Conservation (phyloP, 805 yeast genomes). For the Metschnikowia orientalis region DNA sequence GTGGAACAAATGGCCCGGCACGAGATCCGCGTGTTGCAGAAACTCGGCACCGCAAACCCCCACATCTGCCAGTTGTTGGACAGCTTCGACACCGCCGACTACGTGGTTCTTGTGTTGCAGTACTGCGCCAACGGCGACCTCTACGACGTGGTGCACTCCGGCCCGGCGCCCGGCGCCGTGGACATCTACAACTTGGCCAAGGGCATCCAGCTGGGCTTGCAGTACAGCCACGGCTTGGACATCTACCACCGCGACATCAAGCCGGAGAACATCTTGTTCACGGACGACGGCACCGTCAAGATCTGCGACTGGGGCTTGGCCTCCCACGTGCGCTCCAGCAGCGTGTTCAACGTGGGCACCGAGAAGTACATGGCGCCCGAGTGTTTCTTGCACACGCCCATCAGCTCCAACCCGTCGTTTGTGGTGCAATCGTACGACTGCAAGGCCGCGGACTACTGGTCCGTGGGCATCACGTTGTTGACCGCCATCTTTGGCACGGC, state of each 20-base stretch:
- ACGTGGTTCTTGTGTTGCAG: conserved; percentile 58
- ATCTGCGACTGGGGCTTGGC: conserved; percentile 75
- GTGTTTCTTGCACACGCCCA: conserved; percentile 23
- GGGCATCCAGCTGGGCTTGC: conserved; percentile 51
- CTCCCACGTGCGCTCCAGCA: conserved; percentile 26
- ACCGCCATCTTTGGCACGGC: conserved; percentile 49
- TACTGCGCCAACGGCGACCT: conserved; percentile 65
- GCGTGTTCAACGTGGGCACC: conserved; percentile 48
- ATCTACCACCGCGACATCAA: conserved; percentile 69
- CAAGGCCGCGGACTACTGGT: conserved; percentile 50
- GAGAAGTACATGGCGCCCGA: conserved; percentile 61
- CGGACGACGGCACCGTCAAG: conserved; percentile 49
- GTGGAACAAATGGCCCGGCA: conserved; percentile 48
- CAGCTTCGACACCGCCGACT: conserved; percentile 49
- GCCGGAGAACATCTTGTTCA: conserved; percentile 65
- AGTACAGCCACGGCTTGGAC: conserved; percentile 52
- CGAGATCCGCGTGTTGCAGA: conserved; percentile 43
- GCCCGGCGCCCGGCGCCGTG: conserved; percentile 14
- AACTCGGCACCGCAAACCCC: conserved; percentile 39
- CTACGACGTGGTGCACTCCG: conserved; percentile 48
- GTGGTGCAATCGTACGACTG: conserved; percentile 33
- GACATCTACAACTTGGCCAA: conserved; percentile 39
- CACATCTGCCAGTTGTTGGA: conserved; percentile 58
- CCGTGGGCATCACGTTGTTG: conserved; percentile 48
- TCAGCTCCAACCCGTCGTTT: conserved; percentile 5